phyloP scores from a whole-genome alignment of 106 monocot genomes.

The Alisma plantagoaquatica region DNA sequence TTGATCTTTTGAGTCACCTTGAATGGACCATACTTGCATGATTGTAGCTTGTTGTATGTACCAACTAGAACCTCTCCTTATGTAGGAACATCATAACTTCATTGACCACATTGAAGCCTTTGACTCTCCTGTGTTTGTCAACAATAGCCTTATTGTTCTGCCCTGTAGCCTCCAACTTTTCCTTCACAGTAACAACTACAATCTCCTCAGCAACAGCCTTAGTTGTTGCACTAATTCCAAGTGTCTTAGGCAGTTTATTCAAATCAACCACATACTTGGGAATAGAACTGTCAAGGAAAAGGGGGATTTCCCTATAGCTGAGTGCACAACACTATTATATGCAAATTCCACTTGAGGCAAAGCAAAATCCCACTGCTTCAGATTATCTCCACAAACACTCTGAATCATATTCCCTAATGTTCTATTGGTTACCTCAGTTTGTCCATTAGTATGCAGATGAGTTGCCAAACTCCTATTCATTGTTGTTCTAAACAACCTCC shows the following conservation, averaged over 20 bases:
- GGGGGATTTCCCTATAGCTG: neutral
- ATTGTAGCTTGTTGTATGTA: neutral
- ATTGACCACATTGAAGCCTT: neutral
- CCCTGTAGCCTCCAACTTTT: neutral
- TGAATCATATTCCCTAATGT: neutral
- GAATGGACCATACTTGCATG: neutral
- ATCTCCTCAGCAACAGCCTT: neutral
- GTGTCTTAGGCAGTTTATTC: neutral
- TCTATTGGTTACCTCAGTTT: neutral
- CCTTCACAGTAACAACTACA: neutral
- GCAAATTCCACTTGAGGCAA: conserved; percentile 1
- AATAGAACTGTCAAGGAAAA: neutral
- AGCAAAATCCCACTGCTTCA: conserved; percentile 5
- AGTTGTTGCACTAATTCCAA: neutral
- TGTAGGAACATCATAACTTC: neutral
- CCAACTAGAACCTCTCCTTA: neutral
- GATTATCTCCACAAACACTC: neutral
- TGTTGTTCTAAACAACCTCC: neutral
- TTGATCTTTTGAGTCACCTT: neutral
- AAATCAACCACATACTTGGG: neutral
- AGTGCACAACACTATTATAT: neutral
- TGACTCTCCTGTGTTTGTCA: neutral
- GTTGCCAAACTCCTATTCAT: neutral
- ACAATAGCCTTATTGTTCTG: too few relatives aligned
- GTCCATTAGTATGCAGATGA: neutral